Evolutionary conservation across 371 early-diverging fungal species (phyloP).

Genomic region (Globomyces sp.): DNA sequence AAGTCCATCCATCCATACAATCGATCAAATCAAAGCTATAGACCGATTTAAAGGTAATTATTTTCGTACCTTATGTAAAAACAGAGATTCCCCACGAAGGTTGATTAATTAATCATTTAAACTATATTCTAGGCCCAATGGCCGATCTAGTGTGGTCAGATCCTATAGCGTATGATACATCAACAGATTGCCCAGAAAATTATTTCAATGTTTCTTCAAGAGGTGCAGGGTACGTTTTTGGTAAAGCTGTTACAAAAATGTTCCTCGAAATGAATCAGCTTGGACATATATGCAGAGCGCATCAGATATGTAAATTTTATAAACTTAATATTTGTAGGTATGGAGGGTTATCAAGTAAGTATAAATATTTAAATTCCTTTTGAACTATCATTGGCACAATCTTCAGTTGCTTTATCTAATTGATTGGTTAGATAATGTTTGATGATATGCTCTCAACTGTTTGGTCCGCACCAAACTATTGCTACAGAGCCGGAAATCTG

Average conservation of each 20-base stretch:
- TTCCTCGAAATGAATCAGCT: constrained; percentile 84
- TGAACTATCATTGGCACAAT: constrained; percentile 36
- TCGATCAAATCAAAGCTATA: constrained; percentile 90
- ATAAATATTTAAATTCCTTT: constrained; percentile 28
- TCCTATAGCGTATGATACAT: constrained; percentile 52
- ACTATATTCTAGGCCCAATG: constrained; percentile 67
- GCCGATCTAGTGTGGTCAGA: constrained; percentile 99
- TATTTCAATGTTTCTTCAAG: constrained; percentile 86
- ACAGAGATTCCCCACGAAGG: constrained; percentile 92
- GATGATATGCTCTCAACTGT: constrained; percentile 86
- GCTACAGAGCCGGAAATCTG: constrained; percentile 94
- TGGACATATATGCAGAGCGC: constrained; percentile 89
- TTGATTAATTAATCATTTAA: too few species aligned
- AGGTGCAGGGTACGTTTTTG: constrained; percentile 95
- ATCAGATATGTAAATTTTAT: constrained; percentile 73
- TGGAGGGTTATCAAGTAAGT: constrained; percentile 86
- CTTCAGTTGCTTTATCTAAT: constrained; percentile 14
- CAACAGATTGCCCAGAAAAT: constrained; percentile 32
- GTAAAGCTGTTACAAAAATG: constrained; percentile 74
- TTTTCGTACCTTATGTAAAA: too few species aligned
- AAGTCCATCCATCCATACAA: constrained; percentile 84
- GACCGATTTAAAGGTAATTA: constrained; percentile 68
- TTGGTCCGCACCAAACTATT: constrained; percentile 92
- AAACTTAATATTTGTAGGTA: constrained; percentile 24
- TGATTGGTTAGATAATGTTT: constrained; percentile 56